Evolutionary conservation across 306 rosid species (phyloP).

Genomic region (Glycine latifolia): DNA sequence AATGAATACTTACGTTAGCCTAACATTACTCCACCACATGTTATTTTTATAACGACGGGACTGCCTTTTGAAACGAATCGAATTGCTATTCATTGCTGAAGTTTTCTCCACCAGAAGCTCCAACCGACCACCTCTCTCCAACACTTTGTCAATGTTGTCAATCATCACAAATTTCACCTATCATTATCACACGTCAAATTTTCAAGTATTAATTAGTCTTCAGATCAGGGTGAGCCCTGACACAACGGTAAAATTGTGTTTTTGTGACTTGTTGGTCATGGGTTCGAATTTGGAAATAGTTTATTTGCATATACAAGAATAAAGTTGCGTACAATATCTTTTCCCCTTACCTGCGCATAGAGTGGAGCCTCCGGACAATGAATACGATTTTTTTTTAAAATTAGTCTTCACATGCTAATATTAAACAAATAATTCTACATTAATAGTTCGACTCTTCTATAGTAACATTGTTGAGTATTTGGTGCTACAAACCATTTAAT

Average conservation of each 20-base stretch:
- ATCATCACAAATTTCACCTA: conserved; percentile 89
- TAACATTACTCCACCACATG: conserved; percentile 91
- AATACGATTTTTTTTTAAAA: too few species aligned
- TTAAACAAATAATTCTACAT: background rate
- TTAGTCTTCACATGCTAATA: conserved; percentile 13
- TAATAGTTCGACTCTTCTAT: too few species aligned
- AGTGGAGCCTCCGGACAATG: too few species aligned
- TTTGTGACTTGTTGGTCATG: too few species aligned
- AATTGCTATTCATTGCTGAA: conserved; percentile 77
- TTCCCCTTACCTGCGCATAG: too few species aligned
- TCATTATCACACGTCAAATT: background rate
- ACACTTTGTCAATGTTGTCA: conserved; percentile 93
- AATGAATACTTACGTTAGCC: conserved; percentile 70
- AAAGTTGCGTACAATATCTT: too few species aligned
- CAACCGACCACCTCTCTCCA: conserved; percentile 91
- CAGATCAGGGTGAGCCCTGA: too few species aligned
- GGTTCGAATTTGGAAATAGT: too few species aligned
- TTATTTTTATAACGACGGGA: conserved; percentile 82
- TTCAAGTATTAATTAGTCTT: background rate
- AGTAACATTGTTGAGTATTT: background rate
- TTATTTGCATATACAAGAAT: too few species aligned
- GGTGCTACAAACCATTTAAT: background rate
- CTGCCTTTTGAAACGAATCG: conserved; percentile 83
- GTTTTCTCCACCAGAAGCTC: conserved; percentile 91
- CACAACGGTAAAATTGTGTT: too few species aligned